Conservation (phyloP, 23 red algal genomes). For the Gracilaria domingensis region DNA sequence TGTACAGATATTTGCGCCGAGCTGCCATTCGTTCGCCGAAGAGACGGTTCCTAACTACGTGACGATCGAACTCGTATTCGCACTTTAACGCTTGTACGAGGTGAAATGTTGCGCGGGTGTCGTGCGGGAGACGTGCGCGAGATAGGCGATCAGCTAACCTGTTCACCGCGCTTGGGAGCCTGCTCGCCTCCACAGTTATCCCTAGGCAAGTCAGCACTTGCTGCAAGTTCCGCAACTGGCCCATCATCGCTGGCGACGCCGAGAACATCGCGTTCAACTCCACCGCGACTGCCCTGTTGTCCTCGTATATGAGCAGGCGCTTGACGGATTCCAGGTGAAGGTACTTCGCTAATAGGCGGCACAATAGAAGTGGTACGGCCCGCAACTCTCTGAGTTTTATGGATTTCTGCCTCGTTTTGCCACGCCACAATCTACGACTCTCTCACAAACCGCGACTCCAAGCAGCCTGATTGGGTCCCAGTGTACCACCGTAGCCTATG, state of each 20-base stretch:
- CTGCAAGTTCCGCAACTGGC: neutral
- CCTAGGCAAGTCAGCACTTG: neutral
- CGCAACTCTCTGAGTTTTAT: conserved; percentile 1
- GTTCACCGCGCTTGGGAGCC: conserved; percentile 5
- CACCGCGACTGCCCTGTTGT: neutral
- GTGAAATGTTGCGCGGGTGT: neutral
- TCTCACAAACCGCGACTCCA: neutral
- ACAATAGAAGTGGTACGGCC: neutral
- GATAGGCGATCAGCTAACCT: neutral
- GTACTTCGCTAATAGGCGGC: neutral
- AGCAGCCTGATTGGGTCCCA: neutral
- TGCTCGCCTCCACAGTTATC: neutral
- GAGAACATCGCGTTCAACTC: conserved; percentile 2
- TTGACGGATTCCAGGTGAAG: neutral
- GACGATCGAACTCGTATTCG: conserved; percentile 9
- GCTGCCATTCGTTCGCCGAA: neutral
- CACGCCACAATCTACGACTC: neutral
- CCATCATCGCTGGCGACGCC: neutral
- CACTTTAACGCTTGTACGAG: neutral
- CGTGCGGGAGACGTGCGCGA: neutral
- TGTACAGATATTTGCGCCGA: neutral
- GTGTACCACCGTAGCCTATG: conserved; percentile 8
- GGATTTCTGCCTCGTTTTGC: neutral
- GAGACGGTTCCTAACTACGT: neutral
- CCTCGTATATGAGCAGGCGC: neutral